Base-by-base conservation (phyloP, 2,329 filamentous ascomycete species). In the Endothia cerciana region DNA sequence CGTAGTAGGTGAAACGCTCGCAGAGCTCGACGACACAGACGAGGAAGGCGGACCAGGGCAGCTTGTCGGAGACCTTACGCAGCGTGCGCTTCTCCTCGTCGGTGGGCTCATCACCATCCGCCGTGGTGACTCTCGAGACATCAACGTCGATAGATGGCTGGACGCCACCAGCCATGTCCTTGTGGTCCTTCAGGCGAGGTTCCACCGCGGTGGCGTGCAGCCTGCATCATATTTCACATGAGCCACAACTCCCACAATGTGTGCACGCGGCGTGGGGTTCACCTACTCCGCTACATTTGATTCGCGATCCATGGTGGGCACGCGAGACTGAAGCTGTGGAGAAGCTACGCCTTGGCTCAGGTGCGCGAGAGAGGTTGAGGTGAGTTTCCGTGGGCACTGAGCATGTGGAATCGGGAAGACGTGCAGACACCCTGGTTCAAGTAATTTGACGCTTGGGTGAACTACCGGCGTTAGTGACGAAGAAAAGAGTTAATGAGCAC, bases 1-100 rank as follows among this genome's bases (percentile, higher is more conserved):
- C 67, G 11, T 69, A 69, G 41, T 69, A 69, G 25, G 67, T 67
- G 13, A 66, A 66, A 4, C 65, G 65, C 17, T 69, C 65, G 56
- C 65, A 66, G 4, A 61, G 65, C 59, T 69, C 67, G 45, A 69
- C 57, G 7, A 67, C 36, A 45, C 67, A 69, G 38, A 69, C 61
- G 28, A 69, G 62, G 59, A 67, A 69, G 45, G 65, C 67, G 10
- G 67, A 64, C 67, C 67, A 69, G 1, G 67, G 65, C 38, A 69
- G 61, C 38, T 58, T 66, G 63, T 66, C 67, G 25, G 67, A 25
- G 56, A 69, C 67, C 59, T 60, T 65, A 57, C 67, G 67, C 43
- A 69, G 49, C 17, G n/a, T 65, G 17, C 49, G 58, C 40, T 59
- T 67, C 58, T 67, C 65, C 43, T 65, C 65, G 1, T 67, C 62